Percentiles rank a stretch among this genome's conserved stretches.
Evolutionary conservation across 352 stramenopile genomes (phyloP).

Genomic region (Phytophthora colocasiae): DNA sequence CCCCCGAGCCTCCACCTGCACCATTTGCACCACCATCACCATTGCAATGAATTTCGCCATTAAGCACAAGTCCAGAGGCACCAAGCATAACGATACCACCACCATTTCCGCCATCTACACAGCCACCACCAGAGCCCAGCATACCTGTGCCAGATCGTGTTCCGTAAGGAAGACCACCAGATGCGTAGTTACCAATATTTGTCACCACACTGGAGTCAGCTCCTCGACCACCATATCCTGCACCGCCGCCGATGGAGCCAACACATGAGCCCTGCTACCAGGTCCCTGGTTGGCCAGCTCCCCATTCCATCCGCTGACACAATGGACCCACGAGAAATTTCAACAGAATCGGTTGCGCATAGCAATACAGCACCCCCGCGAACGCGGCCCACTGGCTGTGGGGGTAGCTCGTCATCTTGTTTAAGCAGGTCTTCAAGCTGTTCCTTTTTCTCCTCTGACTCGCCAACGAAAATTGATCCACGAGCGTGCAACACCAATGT

Average conservation of each 20-base stretch:
- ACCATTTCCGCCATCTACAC: constrained; percentile 67
- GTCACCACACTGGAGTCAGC: constrained; percentile 73
- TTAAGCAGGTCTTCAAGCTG: constrained; percentile 33
- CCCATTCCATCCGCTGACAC: constrained; percentile 67
- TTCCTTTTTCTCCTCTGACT: constrained; percentile 33
- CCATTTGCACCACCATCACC: constrained; percentile 63
- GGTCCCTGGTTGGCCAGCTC: constrained; percentile 71
- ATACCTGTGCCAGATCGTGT: constrained; percentile 70
- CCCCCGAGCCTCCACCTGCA: constrained; percentile 74
- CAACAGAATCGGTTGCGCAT: constrained; percentile 59
- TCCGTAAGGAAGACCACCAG: constrained; percentile 72
- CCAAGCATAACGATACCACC: constrained; percentile 77
- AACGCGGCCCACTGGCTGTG: constrained; percentile 37
- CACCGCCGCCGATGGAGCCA: constrained; percentile 66
- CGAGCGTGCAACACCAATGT: constrained; percentile 63
- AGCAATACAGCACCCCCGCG: constrained; percentile 65
- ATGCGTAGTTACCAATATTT: constrained; percentile 60
- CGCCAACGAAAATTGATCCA: constrained; percentile 63
- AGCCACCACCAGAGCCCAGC: constrained; percentile 77
- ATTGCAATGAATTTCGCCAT: constrained; percentile 79
- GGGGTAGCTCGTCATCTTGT: constrained; percentile 26
- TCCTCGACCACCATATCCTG: constrained; percentile 72
- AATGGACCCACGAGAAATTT: constrained; percentile 48
- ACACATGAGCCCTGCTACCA: constrained; percentile 64
- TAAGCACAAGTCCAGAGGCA: constrained; percentile 60